A percentile compares a stretch with the other conserved stretches of the same genome.
These are phyloP conservation scores for Podaxis sp. DNA, from an alignment of 768 basidiomycete genomes.

Conservation along the genomic window DNA sequence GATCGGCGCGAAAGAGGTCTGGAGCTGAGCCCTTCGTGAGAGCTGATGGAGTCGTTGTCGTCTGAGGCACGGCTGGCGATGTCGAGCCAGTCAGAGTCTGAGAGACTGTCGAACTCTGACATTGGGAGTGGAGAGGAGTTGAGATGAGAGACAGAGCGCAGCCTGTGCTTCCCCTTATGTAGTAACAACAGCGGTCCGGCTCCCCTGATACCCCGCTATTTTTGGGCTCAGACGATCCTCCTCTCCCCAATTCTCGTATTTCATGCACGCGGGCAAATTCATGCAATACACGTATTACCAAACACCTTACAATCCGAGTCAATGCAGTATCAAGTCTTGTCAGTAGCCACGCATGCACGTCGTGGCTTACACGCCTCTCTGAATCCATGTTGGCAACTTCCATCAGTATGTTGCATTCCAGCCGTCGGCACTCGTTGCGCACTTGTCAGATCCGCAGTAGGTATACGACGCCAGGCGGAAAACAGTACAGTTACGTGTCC, in stretches of 20 bases:
- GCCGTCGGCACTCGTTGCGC: background rate
- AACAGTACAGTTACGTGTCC: background rate
- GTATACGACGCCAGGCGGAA: background rate
- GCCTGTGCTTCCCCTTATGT: constrained; percentile 8
- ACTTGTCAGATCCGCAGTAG: background rate
- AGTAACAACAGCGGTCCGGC: constrained; percentile 2
- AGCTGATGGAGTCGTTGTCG: constrained; percentile 67
- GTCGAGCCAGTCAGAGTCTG: constrained; percentile 86
- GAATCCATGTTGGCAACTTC: background rate
- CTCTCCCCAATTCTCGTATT: background rate
- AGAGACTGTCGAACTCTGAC: constrained; percentile 66
- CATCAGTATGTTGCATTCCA: background rate
- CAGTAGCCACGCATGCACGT: constrained; percentile 48
- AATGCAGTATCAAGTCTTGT: background rate
- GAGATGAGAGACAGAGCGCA: background rate
- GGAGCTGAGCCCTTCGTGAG: constrained; percentile 54
- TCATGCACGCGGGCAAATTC: background rate
- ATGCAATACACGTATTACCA: background rate
- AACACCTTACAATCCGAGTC: background rate
- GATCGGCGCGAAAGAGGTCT: constrained; percentile 66
- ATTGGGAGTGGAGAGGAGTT: constrained; percentile 23
- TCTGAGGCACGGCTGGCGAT: constrained; percentile 70
- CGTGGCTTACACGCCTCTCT: constrained; percentile 32
- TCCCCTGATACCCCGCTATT: constrained; percentile 17
- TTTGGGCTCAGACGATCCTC: constrained; percentile 5